Evolutionary conservation across 495 filamentous ascomycete genomes (phyloP), one percentile per base, ranked within the genome.

Genomic region (Talaromyces stipitatus): DNA sequence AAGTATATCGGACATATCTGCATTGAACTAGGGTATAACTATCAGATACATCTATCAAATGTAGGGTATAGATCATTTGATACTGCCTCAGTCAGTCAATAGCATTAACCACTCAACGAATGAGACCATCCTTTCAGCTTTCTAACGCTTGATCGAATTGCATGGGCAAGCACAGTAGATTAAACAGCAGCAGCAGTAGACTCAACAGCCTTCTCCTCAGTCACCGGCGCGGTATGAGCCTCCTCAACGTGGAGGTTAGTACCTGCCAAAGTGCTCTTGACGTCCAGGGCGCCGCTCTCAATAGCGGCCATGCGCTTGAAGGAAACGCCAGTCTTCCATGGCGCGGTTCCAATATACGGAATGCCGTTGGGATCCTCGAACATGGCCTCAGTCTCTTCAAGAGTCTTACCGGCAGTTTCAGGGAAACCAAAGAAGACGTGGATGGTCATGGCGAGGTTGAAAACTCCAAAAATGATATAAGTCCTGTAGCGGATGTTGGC

Each of bases 341-440:
- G 84, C 18, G 82, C 79, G 0, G 77, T 85, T 36, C 85, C 86
- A 52, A 89, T 78, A 64, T 81, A 81, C 56, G 75, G 81, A 55
- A 83, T 74, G 20, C 83, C 79, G 58, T 75, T 65, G 1, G 78
- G 79, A 51, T 81, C 76, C 47, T 84, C 84, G 66, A 92, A 92
- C 61, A 90, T 84, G 33, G 69, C 73, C 47, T 86, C 85, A 16
- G 89, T 76, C 61, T 92, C 88, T 59, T 91, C 89, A 2, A 92
- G 78, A 11, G 87, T 85, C 77, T 90, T 90, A 52, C 87, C 87
- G n/a, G 81, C 78, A 0, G 88, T 92, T 69, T 94, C 89, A 1
- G 88, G 89, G 77, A 92, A 90, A 61, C 88, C 71, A 71, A 92
- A 89, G 73, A 82, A 89, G n/a, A 84, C 80, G 64, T 92, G 89